Evolutionary conservation across 2,329 filamentous ascomycete species (phyloP).

Genomic region (Zymoseptoria ardabiliae): DNA sequence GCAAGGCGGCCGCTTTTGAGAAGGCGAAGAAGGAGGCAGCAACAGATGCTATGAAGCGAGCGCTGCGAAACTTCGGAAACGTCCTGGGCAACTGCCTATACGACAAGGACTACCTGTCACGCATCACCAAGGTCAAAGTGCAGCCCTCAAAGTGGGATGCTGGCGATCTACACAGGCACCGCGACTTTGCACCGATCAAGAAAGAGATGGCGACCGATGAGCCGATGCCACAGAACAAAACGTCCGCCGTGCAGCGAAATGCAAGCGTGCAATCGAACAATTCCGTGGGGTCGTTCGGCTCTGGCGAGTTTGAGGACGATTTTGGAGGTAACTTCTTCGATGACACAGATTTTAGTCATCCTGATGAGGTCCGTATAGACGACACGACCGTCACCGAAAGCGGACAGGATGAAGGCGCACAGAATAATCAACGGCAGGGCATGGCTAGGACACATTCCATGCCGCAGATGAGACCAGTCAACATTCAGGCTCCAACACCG

Average conservation of each 20-base stretch:
- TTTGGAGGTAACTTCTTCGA: conserved; percentile 50
- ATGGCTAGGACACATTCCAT: conserved; percentile 27
- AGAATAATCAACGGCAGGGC: conserved; percentile 18
- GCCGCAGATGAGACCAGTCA: conserved; percentile 25
- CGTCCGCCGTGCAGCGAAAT: conserved; percentile 14
- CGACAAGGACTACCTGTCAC: conserved; percentile 86
- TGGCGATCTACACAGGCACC: conserved; percentile 72
- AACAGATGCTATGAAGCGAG: conserved; percentile 85
- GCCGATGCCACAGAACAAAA: conserved; percentile 6
- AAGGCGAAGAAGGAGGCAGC: conserved; percentile 98
- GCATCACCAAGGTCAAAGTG: conserved; percentile 84
- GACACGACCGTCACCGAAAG: conserved; percentile 20
- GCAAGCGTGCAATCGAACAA: conserved; percentile 29
- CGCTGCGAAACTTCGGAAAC: conserved; percentile 87
- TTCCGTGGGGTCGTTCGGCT: conserved; percentile 26
- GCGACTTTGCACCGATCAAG: conserved; percentile 59
- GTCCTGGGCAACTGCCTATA: conserved; percentile 98
- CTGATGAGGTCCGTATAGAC: conserved; percentile 64
- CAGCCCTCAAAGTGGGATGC: conserved; percentile 70
- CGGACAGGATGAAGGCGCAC: conserved; percentile 2
- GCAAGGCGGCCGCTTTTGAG: conserved; percentile 92
- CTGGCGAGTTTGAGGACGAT: conserved; percentile 47
- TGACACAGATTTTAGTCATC: conserved; percentile 55
- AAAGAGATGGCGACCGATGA: conserved; percentile 38
- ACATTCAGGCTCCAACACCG: conserved; percentile 20